Evolutionary conservation across 371 early-diverging fungal species (phyloP).

Genomic region (Mucor circinelloides): DNA sequence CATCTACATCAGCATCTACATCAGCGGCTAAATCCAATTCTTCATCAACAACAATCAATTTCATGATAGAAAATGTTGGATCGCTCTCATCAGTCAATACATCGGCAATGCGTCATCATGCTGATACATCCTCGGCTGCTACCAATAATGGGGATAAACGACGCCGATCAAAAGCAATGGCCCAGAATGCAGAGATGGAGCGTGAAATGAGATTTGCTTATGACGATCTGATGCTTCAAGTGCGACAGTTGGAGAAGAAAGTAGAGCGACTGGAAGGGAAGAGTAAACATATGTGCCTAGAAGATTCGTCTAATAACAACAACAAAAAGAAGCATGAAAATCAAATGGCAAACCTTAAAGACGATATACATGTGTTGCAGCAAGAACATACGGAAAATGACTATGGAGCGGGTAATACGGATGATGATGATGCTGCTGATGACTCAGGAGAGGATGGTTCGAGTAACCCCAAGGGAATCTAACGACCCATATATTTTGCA

Average conservation of each 20-base stretch:
- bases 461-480: not conserved
- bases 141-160: not conserved
- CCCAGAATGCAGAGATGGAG: slow-evolving; percentile 24
- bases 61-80: not conserved
- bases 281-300: slow-evolving; percentile 5
- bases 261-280: slow-evolving; percentile 29
- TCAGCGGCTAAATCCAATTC: not conserved
- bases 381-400: not conserved
- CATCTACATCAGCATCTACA: not conserved
- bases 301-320: not conserved
- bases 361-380: not conserved
- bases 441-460: not conserved
- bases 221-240: slow-evolving; percentile 36
- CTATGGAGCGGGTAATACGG: not conserved
- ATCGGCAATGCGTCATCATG: not conserved
- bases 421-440: not conserved
- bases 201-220: slow-evolving; percentile 36
- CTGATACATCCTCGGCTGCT: not conserved
- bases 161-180: not conserved
- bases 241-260: slow-evolving; percentile 38
- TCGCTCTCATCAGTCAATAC: not conserved
- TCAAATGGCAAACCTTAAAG: not conserved
- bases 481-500: not conserved
- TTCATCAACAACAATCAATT: not conserved
- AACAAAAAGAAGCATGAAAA: not conserved